Evolutionary conservation across 768 basidiomycete genomes (phyloP), one percentile per base, ranked within the genome.

Genomic region (Leccinum barrowsii): DNA sequence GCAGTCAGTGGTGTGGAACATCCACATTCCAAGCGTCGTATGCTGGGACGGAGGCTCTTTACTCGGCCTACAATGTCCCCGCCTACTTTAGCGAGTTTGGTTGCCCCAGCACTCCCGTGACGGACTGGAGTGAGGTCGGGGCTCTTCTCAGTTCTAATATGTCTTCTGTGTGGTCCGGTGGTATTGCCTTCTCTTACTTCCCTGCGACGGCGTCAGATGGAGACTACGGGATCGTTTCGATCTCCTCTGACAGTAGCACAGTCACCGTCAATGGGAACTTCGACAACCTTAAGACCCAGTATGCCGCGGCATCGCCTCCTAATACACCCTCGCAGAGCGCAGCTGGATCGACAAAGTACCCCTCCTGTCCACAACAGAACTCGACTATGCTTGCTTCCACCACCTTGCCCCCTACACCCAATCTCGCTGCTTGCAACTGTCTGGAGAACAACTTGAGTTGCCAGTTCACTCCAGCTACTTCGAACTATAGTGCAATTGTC

Each of bases 41-140:
- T 72, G 78, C 82, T 50, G 71, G 63, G 32, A 80, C 79, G 50
- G 82, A 84, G 19, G 73, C 68, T 34, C 78, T 82, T 19, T 92
- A 82, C 66, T 77, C 82, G 21, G 72, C 77, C 59, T 88, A 85
- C 72, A 90, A 90, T 58, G 82, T 95, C 26, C 84, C 84, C 2
- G 91, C 92, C 8, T 95, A 96, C 78, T 92, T 96, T 76, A 89
- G 90, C 69, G 92, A 93, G 80, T 96, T 82, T 55, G 90, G 92
- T 57, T 91, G 89, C 70, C 83, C 86, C 68, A 78, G 76, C 22
- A 77, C 75, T 21, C 81, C 90, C 51, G 84, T 89, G 66, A 75
- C 85, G 34, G 48, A 57, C 46, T 97, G 92, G 92, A 86, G 85
- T 35, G 94, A 97, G 70, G 83, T 85, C 13, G 78, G 72, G 50